Conservation (phyloP, 768 basidiomycete species). For the Fomitopsis pulvina region DNA sequence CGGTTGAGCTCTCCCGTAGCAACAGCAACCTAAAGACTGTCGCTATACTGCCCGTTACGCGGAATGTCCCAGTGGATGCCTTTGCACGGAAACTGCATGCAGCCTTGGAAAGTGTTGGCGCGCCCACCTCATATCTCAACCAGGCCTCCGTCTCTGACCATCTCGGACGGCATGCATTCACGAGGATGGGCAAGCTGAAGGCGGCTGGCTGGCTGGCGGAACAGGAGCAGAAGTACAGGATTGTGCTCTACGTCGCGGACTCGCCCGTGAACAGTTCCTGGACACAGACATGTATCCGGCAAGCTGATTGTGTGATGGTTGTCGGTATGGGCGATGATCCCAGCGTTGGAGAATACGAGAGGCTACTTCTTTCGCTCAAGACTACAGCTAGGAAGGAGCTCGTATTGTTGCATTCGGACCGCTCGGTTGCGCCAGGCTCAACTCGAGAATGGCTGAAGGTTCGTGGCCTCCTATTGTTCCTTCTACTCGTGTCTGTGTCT, state of each 20-base stretch:
- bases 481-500: not conserved
- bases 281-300: conserved; percentile 94
- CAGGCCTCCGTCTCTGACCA: conserved; percentile 90
- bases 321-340: conserved; percentile 94
- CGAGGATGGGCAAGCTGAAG: conserved; percentile 95
- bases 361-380: conserved; percentile 89
- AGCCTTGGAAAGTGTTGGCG: conserved; percentile 90
- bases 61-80: conserved; percentile 81
- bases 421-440: conserved; percentile 81
- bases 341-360: conserved; percentile 88
- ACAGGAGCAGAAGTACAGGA: conserved; percentile 88
- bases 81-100: conserved; percentile 86
- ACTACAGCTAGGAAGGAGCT: conserved; percentile 98
- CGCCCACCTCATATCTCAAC: conserved; percentile 86
- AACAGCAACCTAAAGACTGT: conserved; percentile 93
- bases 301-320: conserved; percentile 92
- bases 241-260: conserved; percentile 93
- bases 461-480: conserved; percentile 6
- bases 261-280: conserved; percentile 92
- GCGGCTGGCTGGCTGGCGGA: conserved; percentile 93
- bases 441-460: conserved; percentile 97
- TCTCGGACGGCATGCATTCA: conserved; percentile 92
- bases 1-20: conserved; percentile 61
- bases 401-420: conserved; percentile 87
- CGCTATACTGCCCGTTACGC: conserved; percentile 81